Evolutionary conservation across 148 eudicot species (phyloP).

Genomic region (Amaranthus hypochondriacus): DNA sequence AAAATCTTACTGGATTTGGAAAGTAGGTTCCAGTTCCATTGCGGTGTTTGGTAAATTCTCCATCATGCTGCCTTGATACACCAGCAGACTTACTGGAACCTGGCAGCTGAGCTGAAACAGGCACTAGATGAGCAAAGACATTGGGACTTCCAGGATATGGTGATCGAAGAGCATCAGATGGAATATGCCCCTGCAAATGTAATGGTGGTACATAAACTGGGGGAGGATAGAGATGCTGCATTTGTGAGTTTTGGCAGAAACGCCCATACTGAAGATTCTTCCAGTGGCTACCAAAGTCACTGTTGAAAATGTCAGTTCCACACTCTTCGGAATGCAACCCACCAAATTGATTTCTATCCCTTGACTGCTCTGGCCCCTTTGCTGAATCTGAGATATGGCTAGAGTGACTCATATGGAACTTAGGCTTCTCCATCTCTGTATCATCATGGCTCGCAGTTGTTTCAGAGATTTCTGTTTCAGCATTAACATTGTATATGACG

Average conservation of each 20-base stretch:
- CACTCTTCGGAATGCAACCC: constrained; percentile 30
- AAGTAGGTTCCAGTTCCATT: constrained; percentile 62
- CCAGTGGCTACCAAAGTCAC: constrained; percentile 55
- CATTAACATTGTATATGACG: constrained; percentile 29
- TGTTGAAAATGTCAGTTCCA: constrained; percentile 43
- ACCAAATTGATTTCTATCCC: constrained; percentile 13
- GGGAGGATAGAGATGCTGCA: constrained; percentile 35
- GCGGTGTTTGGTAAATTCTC: constrained; percentile 37
- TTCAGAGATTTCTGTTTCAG: constrained; percentile 26
- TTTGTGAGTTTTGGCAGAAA: constrained; percentile 35
- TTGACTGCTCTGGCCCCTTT: constrained; percentile 21
- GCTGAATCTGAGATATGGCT: constrained; percentile 23
- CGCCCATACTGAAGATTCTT: constrained; percentile 56
- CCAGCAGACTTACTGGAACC: constrained; percentile 27
- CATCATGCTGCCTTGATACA: constrained; percentile 32
- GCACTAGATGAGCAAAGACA: constrained; percentile 26
- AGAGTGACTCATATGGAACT: constrained; percentile 15
- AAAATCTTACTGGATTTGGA: constrained; percentile 46
- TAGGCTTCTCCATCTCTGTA: constrained; percentile 10
- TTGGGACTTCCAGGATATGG: constrained; percentile 23
- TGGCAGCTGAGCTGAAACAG: constrained; percentile 36
- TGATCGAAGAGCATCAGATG: constrained; percentile 27
- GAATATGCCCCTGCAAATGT: constrained; percentile 32
- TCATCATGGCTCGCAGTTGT: constrained; percentile 7
- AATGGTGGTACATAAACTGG: constrained; percentile 31